Evolutionary conservation across 352 stramenopile species (phyloP).

Genomic region (Phytopythium boreale): DNA sequence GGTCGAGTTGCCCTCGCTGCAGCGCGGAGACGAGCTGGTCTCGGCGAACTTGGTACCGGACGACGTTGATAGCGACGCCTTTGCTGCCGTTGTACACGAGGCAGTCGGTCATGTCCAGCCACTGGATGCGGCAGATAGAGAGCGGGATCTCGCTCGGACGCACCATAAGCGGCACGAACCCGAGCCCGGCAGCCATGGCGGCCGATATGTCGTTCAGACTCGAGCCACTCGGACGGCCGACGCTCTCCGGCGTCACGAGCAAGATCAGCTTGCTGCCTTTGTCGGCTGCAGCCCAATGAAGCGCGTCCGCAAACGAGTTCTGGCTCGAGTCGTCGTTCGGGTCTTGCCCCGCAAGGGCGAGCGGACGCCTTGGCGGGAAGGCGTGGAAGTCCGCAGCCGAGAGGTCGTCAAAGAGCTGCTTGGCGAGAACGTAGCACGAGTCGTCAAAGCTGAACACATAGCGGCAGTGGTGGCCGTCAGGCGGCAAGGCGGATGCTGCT

Average conservation of each 20-base stretch:
- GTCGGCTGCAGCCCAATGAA: slow-evolving; percentile 52
- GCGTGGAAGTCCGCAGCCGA: slow-evolving; percentile 37
- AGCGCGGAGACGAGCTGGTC: slow-evolving; percentile 57
- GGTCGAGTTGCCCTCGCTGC: slow-evolving; percentile 55
- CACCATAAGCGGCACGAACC: slow-evolving; percentile 74
- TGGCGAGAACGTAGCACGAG: slow-evolving; percentile 50
- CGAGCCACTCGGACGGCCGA: slow-evolving; percentile 54
- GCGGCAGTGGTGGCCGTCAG: slow-evolving; percentile 15
- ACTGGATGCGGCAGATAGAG: slow-evolving; percentile 81
- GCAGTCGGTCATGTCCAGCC: slow-evolving; percentile 73
- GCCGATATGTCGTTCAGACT: slow-evolving; percentile 76
- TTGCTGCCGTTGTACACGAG: slow-evolving; percentile 36
- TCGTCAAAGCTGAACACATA: slow-evolving; percentile 75
- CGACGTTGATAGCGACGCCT: slow-evolving; percentile 29
- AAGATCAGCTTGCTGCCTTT: slow-evolving; percentile 70
- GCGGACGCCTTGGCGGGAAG: slow-evolving; percentile 22
- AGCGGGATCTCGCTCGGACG: slow-evolving; percentile 72
- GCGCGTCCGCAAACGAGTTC: slow-evolving; percentile 29
- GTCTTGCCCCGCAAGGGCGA: neutral
- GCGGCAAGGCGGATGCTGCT: neutral
- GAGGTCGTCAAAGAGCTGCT: slow-evolving; percentile 53
- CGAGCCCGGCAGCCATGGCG: slow-evolving; percentile 59
- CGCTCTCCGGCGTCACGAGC: slow-evolving; percentile 66
- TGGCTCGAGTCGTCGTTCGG: slow-evolving; percentile 20
- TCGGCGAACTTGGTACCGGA: slow-evolving; percentile 47